phyloP scores from a whole-genome alignment of 495 filamentous ascomycete genomes.

The Aspergillus leporis region DNA sequence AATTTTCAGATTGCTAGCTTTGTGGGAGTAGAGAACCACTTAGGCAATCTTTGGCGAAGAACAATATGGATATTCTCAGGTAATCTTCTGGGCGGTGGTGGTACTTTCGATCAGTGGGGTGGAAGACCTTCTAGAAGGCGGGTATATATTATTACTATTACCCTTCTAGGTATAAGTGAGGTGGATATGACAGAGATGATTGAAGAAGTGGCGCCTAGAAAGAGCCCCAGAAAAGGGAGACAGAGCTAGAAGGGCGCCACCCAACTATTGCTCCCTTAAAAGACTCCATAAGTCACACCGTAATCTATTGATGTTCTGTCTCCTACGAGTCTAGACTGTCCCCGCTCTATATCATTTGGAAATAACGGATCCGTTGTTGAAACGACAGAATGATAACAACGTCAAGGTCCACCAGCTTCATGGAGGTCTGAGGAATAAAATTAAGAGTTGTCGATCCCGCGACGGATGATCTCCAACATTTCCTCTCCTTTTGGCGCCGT shows the following conservation, averaged over 20 bases:
- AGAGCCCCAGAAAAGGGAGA: conserved; percentile 1
- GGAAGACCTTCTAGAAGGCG: not conserved
- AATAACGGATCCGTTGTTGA: not conserved
- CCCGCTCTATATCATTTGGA: not conserved
- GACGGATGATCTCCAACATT: conserved; percentile 61
- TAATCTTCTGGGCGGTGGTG: not conserved
- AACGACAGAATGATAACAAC: not conserved
- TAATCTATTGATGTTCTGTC: not conserved
- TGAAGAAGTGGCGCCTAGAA: not conserved
- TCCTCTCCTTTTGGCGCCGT: conserved; percentile 76
- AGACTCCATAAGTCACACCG: not conserved
- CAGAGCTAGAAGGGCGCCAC: conserved; percentile 1
- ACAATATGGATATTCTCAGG: not conserved
- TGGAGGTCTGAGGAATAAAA: not conserved
- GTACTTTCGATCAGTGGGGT: not conserved
- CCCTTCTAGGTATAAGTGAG: not conserved
- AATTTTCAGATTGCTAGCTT: not conserved
- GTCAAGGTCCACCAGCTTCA: not conserved
- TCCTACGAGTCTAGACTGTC: not conserved
- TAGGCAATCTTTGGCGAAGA: not conserved
- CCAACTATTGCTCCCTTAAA: not conserved
- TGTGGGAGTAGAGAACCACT: not conserved
- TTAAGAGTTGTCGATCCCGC: conserved; percentile 15
- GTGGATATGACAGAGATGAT: not conserved
- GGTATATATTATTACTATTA: conserved; percentile 2